These are phyloP conservation scores for Lasiosphaeria hispida DNA, from an alignment of 495 filamentous ascomycete genomes.

Conservation along the genomic window DNA sequence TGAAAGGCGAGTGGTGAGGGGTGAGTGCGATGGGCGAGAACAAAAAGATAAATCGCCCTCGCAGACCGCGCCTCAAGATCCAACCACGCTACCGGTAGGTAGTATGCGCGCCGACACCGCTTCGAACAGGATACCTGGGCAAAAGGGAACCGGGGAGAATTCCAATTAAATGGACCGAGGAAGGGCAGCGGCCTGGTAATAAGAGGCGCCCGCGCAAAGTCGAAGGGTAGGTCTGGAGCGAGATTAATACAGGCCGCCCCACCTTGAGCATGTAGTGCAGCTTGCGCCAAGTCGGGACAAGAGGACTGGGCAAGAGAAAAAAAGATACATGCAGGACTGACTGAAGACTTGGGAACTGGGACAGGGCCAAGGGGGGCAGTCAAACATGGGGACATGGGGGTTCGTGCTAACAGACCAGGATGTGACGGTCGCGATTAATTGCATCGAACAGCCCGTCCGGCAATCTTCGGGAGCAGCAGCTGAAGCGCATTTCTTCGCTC, in stretches of 20 bases:
- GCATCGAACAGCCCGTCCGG: background rate
- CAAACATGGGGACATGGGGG: background rate
- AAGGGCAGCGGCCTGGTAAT: constrained; percentile 12
- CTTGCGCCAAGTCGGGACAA: constrained; percentile 21
- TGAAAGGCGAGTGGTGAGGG: background rate
- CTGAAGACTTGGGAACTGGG: too few relatives aligned
- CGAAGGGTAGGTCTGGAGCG: constrained; percentile 21
- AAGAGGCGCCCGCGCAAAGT: constrained; percentile 14
- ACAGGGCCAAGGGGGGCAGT: too few relatives aligned
- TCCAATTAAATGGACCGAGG: constrained; percentile 5
- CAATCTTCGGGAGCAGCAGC: constrained; percentile 6
- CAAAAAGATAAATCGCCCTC: too few relatives aligned
- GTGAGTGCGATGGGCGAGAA: too few relatives aligned
- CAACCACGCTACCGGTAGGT: background rate
- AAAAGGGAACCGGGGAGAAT: background rate
- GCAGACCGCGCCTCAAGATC: background rate
- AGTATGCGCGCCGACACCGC: constrained; percentile 3
- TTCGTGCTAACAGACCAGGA: background rate
- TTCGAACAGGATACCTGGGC: background rate
- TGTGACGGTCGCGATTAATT: background rate
- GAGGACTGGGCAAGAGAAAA: constrained; percentile 12
- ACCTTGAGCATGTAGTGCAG: constrained; percentile 14
- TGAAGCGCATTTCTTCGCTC: too few relatives aligned
- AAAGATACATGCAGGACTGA: too few relatives aligned
- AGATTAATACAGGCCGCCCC: constrained; percentile 30